phyloP scores from a whole-genome alignment of 805 yeast species.

The Maudiozyma saulgeensis region DNA sequence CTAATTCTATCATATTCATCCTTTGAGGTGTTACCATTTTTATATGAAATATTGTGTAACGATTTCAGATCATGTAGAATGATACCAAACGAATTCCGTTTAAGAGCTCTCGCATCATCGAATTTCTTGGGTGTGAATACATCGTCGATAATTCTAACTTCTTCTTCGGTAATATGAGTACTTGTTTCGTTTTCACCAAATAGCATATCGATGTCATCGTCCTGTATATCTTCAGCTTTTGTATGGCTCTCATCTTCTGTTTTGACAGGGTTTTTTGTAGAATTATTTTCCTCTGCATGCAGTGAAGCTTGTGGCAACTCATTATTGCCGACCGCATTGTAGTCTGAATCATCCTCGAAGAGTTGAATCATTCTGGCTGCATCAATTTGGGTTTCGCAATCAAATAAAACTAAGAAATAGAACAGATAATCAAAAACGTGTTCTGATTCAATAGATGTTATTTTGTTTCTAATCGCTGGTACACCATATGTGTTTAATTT shows the following conservation, averaged over 20 bases:
- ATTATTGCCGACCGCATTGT: not conserved
- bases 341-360: slow-evolving; percentile 10
- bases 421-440: slow-evolving; percentile 23
- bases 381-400: slow-evolving; percentile 17
- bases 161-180: slow-evolving; percentile 20
- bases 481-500: slow-evolving; percentile 20
- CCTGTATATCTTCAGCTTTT: slow-evolving; percentile 10
- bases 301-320: not conserved
- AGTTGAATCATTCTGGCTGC: slow-evolving; percentile 17
- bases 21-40: slow-evolving; percentile 8
- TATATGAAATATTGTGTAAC: slow-evolving; percentile 10
- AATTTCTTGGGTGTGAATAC: slow-evolving; percentile 3
- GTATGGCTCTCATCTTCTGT: slow-evolving; percentile 4
- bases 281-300: not conserved
- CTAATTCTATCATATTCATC: slow-evolving; percentile 13
- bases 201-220: slow-evolving; percentile 29
- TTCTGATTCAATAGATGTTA: slow-evolving; percentile 15
- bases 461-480: slow-evolving; percentile 18
- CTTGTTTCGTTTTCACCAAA: slow-evolving; percentile 29
- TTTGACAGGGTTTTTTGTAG: slow-evolving; percentile 1
- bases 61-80: slow-evolving; percentile 16
- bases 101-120: slow-evolving; percentile 8
- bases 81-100: slow-evolving; percentile 20
- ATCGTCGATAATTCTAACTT: slow-evolving; percentile 4
- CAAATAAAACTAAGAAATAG: slow-evolving; percentile 25